phyloP scores from a whole-genome alignment of 2,329 filamentous ascomycete genomes.

The Beauveria brongniartii region DNA sequence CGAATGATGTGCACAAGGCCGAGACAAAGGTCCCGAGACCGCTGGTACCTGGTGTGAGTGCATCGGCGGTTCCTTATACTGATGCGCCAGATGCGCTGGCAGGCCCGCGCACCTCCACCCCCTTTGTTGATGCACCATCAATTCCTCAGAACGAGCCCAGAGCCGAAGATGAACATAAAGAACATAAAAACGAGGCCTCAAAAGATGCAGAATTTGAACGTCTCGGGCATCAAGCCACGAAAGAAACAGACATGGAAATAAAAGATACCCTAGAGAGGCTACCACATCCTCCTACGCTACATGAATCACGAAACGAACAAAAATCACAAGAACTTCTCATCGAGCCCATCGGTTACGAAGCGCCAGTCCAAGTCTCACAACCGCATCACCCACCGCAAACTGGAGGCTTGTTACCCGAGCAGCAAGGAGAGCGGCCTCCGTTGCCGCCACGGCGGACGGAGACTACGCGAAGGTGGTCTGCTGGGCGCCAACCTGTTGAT shows the following conservation, averaged over 20 bases:
- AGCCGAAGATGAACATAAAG: not conserved
- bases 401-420: not conserved
- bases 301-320: not conserved
- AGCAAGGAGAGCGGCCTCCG: conserved; percentile 22
- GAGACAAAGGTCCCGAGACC: not conserved
- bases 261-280: not conserved
- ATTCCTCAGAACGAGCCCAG: not conserved
- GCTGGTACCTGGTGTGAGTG: not conserved
- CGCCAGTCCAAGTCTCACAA: not conserved
- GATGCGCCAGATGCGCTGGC: not conserved
- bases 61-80: not conserved
- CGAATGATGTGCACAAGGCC: not conserved
- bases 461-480: conserved; percentile 24
- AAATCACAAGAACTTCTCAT: not conserved
- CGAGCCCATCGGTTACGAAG: conserved; percentile 8
- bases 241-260: not conserved
- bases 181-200: not conserved
- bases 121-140: not conserved
- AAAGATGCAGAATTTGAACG: not conserved
- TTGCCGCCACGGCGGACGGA: conserved; percentile 30
- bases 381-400: not conserved
- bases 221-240: not conserved
- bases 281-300: not conserved
- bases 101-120: not conserved
- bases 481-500: conserved; percentile 34